These are phyloP conservation scores for Zoysia matrella DNA, from an alignment of 202 grass and related monocot genomes.

Conservation along the genomic window DNA sequence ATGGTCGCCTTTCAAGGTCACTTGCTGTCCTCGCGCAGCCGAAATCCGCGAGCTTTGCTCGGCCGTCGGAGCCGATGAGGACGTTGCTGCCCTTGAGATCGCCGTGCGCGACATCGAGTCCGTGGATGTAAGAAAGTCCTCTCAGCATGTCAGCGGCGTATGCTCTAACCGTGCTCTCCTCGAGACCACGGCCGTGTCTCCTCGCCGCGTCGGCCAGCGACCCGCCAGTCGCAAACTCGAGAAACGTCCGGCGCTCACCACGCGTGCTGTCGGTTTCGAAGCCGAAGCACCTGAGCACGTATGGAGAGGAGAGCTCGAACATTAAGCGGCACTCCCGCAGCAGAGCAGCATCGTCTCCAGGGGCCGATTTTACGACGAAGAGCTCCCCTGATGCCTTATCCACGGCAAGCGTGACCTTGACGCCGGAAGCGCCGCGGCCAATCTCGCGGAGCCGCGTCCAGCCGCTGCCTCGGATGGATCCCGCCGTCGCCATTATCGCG, in stretches of 20 bases:
- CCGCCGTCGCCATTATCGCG: background rate
- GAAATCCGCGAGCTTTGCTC: constrained; percentile 39
- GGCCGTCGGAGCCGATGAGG: constrained; percentile 53
- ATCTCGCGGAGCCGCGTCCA: constrained; percentile 31
- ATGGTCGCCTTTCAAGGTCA: no score
- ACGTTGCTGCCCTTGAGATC: constrained; percentile 65
- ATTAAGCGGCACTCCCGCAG: constrained; percentile 37
- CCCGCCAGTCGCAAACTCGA: constrained; percentile 65
- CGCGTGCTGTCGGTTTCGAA: constrained; percentile 14
- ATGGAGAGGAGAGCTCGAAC: background rate
- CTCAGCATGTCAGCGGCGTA: constrained; percentile 48
- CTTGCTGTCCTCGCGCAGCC: constrained; percentile 50
- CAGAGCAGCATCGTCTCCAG: background rate
- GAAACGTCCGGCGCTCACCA: constrained; percentile 55
- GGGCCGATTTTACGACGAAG: constrained; percentile 46
- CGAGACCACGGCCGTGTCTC: constrained; percentile 29
- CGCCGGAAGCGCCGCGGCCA: constrained; percentile 38
- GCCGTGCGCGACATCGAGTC: constrained; percentile 43
- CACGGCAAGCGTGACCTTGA: constrained; percentile 6
- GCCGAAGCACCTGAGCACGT: constrained; percentile 32
- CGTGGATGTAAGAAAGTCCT: constrained; percentile 60
- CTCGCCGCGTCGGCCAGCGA: constrained; percentile 48
- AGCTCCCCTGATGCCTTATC: constrained; percentile 11
- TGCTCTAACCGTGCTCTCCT: constrained; percentile 35
- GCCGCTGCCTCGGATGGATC: background rate